phyloP scores from a whole-genome alignment of 2,329 filamentous ascomycete species.

The Hirsutella thompsonii region DNA sequence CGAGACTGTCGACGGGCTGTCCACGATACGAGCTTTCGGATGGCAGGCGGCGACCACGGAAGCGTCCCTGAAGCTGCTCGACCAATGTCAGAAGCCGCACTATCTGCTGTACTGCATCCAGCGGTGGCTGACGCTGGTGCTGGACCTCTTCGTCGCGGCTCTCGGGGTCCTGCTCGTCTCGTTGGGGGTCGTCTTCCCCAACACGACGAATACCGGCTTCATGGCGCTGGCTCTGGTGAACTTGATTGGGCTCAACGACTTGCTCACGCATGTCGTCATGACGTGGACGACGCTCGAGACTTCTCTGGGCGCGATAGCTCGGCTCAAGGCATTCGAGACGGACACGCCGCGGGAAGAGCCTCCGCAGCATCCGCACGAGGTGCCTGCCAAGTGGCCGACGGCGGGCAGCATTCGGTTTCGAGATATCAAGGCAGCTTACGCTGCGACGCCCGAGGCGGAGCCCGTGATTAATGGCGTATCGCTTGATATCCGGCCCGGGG shows the following conservation, averaged over 20 bases:
- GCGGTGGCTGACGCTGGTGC: not conserved
- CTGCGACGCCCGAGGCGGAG: not conserved
- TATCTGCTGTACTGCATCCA: not conserved
- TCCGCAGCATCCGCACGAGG: slow-evolving; percentile 6
- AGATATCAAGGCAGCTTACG: slow-evolving; percentile 14
- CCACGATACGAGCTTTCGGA: not conserved
- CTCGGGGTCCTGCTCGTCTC: slow-evolving; percentile 12
- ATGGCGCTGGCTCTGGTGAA: slow-evolving; percentile 6
- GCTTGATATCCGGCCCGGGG: slow-evolving; percentile 13
- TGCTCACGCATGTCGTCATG: slow-evolving; percentile 13
- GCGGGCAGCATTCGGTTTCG: slow-evolving; percentile 13
- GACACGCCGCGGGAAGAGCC: slow-evolving; percentile 10
- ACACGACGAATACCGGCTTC: not conserved
- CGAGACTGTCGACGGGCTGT: not conserved
- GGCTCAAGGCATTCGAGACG: slow-evolving; percentile 12
- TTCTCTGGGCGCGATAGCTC: slow-evolving; percentile 11
- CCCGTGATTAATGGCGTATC: slow-evolving; percentile 10
- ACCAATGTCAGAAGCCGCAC: not conserved
- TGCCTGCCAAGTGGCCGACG: slow-evolving; percentile 12
- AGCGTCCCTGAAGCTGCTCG: not conserved
- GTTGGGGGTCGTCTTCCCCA: too few species aligned
- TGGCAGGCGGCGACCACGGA: not conserved
- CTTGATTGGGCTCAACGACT: slow-evolving; percentile 9
- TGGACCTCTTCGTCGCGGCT: not conserved
- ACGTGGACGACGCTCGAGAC: slow-evolving; percentile 20